Base-by-base conservation (phyloP, 2,329 filamentous ascomycete species). In the Colletotrichum sansevieriae region DNA sequence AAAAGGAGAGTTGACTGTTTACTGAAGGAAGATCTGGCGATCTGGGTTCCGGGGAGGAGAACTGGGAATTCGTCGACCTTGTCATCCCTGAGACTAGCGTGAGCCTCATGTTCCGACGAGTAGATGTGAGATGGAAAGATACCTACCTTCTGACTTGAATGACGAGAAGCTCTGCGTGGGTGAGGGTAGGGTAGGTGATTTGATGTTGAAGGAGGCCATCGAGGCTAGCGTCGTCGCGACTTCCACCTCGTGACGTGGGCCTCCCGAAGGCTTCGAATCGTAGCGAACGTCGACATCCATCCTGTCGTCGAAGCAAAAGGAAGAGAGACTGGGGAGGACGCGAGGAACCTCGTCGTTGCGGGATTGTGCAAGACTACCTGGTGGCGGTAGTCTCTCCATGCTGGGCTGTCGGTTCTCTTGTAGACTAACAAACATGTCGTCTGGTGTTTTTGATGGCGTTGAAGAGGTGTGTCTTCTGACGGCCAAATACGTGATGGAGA, bases 191-290 rank as follows among this genome's bases (percentile, higher is more conserved):
- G 59, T 63, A 20, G 64, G 68, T 18, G 60, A 68, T 46, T 70
- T 70, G 35, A 70, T 39, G 58, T 68, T 70, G 68, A 70, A 70
- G 33, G 67, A 62, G 35, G 67, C 63, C 70, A 70, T 66, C 10
- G 70, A 70, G 58, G 67, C 63, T 12, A 71, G 46, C 15, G 67
- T 62, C 4, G 54, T 70, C 29, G 69, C 65, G 12, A 66, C 61
- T 52, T 71, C 69, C 18, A 65, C 65, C 20, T 71, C 69, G 57
- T 60, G 60, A 25, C 62, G 56, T 39, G 52, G 66, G 25, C 65
- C 52, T 35, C 33, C 67, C 41, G 54, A 20, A 4, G 59, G 68
- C 52, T 56, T 70, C 20, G 39, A 25, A 13, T 63, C 55, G 60
- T 65, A 44, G 12, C 35, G 60, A 20, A 22, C 25, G 41, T 69